A percentile compares a stretch with the other conserved stretches of the same genome.
Evolutionary conservation across 148 eudicot species (phyloP).

Genomic region (Rhododendron molle): DNA sequence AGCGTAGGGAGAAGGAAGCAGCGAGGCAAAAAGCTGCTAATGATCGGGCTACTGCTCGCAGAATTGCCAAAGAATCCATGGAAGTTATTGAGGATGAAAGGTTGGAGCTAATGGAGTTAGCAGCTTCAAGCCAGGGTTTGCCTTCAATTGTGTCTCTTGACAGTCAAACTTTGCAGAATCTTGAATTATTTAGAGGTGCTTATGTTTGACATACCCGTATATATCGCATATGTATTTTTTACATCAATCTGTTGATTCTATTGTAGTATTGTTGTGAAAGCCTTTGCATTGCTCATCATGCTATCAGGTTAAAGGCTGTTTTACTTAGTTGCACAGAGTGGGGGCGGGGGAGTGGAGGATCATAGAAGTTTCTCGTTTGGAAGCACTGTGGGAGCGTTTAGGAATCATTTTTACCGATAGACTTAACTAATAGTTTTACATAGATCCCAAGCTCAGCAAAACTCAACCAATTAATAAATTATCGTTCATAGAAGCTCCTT

Average conservation of each 20-base stretch:
- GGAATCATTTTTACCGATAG: neutral
- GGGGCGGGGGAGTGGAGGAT: neutral
- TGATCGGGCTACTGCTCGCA: slow-evolving; percentile 86
- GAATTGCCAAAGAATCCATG: slow-evolving; percentile 84
- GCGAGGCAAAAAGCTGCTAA: slow-evolving; percentile 91
- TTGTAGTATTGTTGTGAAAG: neutral
- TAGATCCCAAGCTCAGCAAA: neutral
- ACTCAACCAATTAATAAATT: neutral
- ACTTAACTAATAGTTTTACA: neutral
- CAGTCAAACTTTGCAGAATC: slow-evolving; percentile 66
- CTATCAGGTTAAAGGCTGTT: neutral
- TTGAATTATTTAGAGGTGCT: slow-evolving; percentile 66
- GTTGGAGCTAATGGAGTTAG: slow-evolving; percentile 91
- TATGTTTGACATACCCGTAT: slow-evolving; percentile 1
- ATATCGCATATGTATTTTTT: neutral
- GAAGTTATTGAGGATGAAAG: slow-evolving; percentile 91
- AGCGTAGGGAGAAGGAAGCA: slow-evolving; percentile 82
- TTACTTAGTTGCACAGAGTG: neutral
- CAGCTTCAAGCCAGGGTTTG: slow-evolving; percentile 66
- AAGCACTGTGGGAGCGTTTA: neutral
- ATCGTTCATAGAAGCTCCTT: neutral
- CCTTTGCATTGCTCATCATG: neutral
- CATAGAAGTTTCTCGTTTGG: neutral
- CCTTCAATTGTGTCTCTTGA: slow-evolving; percentile 76
- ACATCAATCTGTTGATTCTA: neutral